Evolutionary conservation across 805 yeast species (phyloP), one percentile per base, ranked within the genome.

Genomic region (Wickerhamiella dianesei): DNA sequence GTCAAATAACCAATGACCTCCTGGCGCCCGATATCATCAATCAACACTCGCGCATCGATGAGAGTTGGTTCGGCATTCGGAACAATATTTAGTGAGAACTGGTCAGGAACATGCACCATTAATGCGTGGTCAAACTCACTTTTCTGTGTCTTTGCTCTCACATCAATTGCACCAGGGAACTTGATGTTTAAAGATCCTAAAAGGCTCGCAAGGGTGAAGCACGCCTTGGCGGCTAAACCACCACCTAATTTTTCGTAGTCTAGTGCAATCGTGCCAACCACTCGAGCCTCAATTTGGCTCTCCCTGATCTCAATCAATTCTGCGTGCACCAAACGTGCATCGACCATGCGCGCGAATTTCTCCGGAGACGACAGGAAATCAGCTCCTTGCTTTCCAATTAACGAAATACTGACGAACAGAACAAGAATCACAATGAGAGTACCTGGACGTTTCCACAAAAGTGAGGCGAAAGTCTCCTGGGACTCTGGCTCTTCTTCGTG

Each of bases 21-120:
- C 4, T 52, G 13, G 9, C 54, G 48, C 16, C 59, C 59, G 14
- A 50, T 48, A 35, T 55, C 54, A 17, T 22, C 25, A 12, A 54
- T n/a, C 14, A 32, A 14, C 13, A 39, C 21, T 16, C 14, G 19
- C 8, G 17, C 17, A 18, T 36, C 19, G 39, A 16, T 36, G 6
- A 39, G 9, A 9, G n/a, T n/a, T 19, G 21, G n/a, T 12, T 14
- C 18, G 17, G 16, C 21, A 39, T 39, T 39, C n/a, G 41, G 41
- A 12, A 39, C 25, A 21, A 39, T 19, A 6, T 39, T 18, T 5
- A 18, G 20, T 19, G 21, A 8, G 6, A 39, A 9, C 14, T 13
- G 21, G 9, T 18, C 25, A 12, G 25, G 41, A 14, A 39, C 9
- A 8, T 18, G 12, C 13, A 20, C 41, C 14, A 12, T 21, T 14